These are phyloP conservation scores for Epicoccum sorghinum DNA, from an alignment of 2,329 filamentous ascomycete genomes.

Conservation along the genomic window DNA sequence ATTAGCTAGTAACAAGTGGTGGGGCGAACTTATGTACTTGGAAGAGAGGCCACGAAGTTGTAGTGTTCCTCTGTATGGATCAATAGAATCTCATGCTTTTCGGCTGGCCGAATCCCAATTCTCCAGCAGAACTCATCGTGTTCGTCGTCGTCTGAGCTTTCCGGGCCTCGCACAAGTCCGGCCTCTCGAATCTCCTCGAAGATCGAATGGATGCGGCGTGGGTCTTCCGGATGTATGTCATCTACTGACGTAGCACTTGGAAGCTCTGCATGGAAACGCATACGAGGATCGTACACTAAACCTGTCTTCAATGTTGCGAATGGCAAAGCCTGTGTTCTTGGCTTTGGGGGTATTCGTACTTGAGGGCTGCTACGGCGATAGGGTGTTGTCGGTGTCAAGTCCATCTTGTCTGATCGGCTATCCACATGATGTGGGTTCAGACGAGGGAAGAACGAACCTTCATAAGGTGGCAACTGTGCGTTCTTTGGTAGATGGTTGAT, in stretches of 20 bases:
- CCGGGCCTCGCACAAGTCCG: conserved; percentile 72
- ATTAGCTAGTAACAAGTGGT: conserved; percentile 21
- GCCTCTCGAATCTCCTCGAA: conserved; percentile 85
- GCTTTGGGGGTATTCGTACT: conserved; percentile 39
- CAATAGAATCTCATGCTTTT: conserved; percentile 76
- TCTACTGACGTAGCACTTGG: conserved; percentile 55
- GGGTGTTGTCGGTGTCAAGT: conserved; percentile 20
- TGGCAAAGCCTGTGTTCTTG: conserved; percentile 43
- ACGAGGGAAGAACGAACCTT: conserved; percentile 17
- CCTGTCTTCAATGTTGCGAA: conserved; percentile 49
- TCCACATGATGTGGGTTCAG: conserved; percentile 6
- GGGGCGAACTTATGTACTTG: conserved; percentile 42
- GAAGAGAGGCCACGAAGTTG: conserved; percentile 72
- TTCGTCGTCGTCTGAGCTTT: conserved; percentile 56
- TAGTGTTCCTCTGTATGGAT: conserved; percentile 81
- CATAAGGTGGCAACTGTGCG: conserved; percentile 38
- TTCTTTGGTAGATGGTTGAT: conserved; percentile 24
- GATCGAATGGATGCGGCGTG: conserved; percentile 88
- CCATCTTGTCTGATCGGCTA: conserved; percentile 32
- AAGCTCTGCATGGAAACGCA: conserved; percentile 90
- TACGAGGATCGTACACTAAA: conserved; percentile 81
- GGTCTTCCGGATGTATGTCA: conserved; percentile 92
- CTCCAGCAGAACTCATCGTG: conserved; percentile 63
- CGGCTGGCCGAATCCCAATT: conserved; percentile 79
- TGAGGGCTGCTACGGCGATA: conserved; percentile 28